Base-by-base conservation (phyloP, 345 rosid genomes). In the Corchorus capsularis region DNA sequence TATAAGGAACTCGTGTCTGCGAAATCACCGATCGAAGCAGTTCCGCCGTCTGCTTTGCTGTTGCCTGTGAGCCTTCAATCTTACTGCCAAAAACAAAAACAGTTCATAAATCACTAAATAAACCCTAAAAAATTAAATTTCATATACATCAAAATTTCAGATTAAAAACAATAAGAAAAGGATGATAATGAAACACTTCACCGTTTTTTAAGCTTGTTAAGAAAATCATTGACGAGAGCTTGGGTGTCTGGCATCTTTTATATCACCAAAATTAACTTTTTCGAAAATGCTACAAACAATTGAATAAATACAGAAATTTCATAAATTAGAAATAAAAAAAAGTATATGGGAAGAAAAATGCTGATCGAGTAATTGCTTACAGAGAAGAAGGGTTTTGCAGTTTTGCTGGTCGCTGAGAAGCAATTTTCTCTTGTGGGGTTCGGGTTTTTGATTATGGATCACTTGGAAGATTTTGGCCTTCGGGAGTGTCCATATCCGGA, bases 1-100 rank as follows among this genome's bases (percentile, higher is more conserved):
- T 87, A 77, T 89, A 84, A 47, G 97, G 97, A 66, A 96, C 88
- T 16, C 97, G 88, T 68, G 89, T 96, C 82, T 92, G 92, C 0
- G 99, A 96, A 73, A 96, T 96, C 71, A 96, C 98, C 0, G 93
- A 90, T 53, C 98, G 86, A 60, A 96, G 89, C 63, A 96, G 85
- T 75, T 92, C 97, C 13, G 93, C 97, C 0, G 99, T 86, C 81
- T 79, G 92, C 87, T 82, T 89, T 2, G 99, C 95, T 16, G 97
- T 93, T 32, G 98, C 97, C 32, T 91, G 98, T 56, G 98, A 94
- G 56, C 99, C 99, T 81, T 96, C 99, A 41, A 96, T 90, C 91
- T 92, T 90, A 59, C 98, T 92, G 94, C 73, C 22, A 72, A 35
- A 63, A 69, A 45, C 53, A 20, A 64, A 10, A 69, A 53, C 11